Evolutionary conservation across 257 asterid genomes (phyloP).

Genomic region (Phtheirospermum japonicum): DNA sequence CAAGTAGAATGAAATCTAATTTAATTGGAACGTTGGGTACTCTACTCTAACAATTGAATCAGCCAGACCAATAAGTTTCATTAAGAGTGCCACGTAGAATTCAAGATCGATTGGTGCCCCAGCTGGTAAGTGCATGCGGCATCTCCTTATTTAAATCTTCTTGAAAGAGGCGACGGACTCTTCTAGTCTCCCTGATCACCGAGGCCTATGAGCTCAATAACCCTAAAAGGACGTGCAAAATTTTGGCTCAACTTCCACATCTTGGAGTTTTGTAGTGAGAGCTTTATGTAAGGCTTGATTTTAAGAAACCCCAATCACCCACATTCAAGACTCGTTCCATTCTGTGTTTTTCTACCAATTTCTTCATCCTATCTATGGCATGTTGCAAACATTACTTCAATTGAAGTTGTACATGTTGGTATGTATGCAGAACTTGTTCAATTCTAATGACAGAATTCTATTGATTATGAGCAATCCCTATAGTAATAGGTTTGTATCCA

Average conservation of each 20-base stretch:
- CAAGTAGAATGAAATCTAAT: too few relatives aligned
- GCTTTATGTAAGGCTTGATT: not conserved
- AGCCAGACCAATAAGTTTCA: too few relatives aligned
- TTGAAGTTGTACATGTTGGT: not conserved
- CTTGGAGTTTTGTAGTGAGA: not conserved
- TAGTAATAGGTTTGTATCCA: not conserved
- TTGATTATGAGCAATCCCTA: not conserved
- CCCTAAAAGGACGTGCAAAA: not conserved
- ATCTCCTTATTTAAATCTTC: too few relatives aligned
- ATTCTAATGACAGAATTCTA: not conserved
- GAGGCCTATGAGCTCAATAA: too few relatives aligned
- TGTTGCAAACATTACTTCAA: not conserved
- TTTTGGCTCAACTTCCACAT: not conserved
- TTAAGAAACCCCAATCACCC: not conserved
- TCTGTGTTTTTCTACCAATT: not conserved
- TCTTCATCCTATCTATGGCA: not conserved
- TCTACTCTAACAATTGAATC: too few relatives aligned
- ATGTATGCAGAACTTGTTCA: not conserved
- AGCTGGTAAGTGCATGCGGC: too few relatives aligned
- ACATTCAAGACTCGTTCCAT: not conserved
- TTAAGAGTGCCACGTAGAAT: too few relatives aligned
- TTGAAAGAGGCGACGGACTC: too few relatives aligned
- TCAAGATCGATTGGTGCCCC: too few relatives aligned
- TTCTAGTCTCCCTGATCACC: too few relatives aligned
- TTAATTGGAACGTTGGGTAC: too few relatives aligned